These are phyloP conservation scores for Gynandropsis gynandra DNA, from an alignment of 345 rosid species.

Conservation along the genomic window DNA sequence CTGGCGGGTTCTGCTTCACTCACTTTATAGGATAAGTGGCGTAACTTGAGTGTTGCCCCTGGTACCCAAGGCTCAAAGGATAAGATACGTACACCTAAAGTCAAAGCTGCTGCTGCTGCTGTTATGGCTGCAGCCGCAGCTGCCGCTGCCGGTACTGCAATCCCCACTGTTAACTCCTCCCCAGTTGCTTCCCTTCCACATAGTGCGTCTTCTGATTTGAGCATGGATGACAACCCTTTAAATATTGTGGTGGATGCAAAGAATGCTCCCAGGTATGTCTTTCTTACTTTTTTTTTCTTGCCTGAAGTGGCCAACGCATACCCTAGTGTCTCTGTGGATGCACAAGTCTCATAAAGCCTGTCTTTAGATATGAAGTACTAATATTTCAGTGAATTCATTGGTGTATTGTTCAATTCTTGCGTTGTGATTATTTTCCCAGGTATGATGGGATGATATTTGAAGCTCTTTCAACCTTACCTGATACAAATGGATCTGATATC, in stretches of 20 bases:
- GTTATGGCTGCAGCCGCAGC: conserved; percentile 28
- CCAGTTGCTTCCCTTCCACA: conserved; percentile 18
- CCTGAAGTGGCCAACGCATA: conserved; percentile 23
- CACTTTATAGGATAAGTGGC: conserved; percentile 65
- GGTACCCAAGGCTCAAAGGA: conserved; percentile 51
- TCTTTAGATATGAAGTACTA: background rate
- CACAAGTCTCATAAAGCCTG: conserved; percentile 1
- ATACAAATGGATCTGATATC: conserved; percentile 48
- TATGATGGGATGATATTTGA: conserved; percentile 61
- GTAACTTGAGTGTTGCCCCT: conserved; percentile 58
- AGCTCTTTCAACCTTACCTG: conserved; percentile 55
- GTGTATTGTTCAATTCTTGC: background rate
- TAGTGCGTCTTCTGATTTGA: conserved; percentile 23
- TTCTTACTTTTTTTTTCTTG: conserved; percentile 13
- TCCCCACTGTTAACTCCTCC: conserved; percentile 9
- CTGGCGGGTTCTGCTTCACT: conserved; percentile 4
- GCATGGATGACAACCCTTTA: conserved; percentile 19
- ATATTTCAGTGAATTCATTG: background rate
- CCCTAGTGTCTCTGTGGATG: conserved; percentile 20
- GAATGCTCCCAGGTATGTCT: conserved; percentile 31
- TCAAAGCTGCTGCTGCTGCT: conserved; percentile 34
- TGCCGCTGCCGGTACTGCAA: conserved; percentile 22
- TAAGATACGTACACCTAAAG: conserved; percentile 40
- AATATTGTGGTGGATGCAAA: conserved; percentile 22
- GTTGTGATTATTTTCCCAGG: conserved; percentile 26